Percentiles rank a stretch among this genome's conserved stretches.
phyloP scores from a whole-genome alignment of 2,329 filamentous ascomycete genomes.

The Pyricularia sp. region DNA sequence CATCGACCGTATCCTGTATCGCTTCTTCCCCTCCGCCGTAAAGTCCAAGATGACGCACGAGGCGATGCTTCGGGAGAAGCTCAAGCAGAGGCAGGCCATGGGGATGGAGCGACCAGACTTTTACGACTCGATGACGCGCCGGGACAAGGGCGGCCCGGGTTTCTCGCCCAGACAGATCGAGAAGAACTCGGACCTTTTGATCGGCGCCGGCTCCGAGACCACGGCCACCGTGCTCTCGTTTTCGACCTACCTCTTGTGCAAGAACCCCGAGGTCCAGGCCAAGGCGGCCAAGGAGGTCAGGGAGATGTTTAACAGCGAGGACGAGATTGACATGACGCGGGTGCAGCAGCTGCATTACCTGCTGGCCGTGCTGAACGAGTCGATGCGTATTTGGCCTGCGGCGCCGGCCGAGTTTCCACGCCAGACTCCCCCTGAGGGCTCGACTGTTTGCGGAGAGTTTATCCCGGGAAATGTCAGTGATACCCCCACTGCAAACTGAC shows the following conservation, averaged over 20 bases:
- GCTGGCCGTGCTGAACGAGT: constrained; percentile 25
- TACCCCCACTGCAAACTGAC: too few relatives aligned
- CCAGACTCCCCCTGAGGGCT: constrained; percentile 17
- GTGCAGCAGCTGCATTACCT: constrained; percentile 21
- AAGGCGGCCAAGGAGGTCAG: constrained; percentile 18
- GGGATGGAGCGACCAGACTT: constrained; percentile 7
- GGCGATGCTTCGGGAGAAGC: not conserved
- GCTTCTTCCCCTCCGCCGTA: not conserved
- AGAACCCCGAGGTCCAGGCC: constrained; percentile 13
- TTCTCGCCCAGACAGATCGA: not conserved
- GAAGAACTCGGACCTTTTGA: constrained; percentile 14
- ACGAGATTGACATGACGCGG: constrained; percentile 15
- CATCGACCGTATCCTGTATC: not conserved
- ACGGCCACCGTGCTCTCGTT: constrained; percentile 35
- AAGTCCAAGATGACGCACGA: not conserved
- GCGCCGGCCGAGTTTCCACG: constrained; percentile 12
- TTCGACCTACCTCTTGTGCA: constrained; percentile 22
- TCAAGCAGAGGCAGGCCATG: not conserved
- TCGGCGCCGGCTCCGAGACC: constrained; percentile 40
- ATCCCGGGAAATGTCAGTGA: constrained; percentile 17
- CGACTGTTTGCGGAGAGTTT: constrained; percentile 17
- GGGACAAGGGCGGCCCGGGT: not conserved
- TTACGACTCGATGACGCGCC: constrained; percentile 7
- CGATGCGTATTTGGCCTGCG: constrained; percentile 22
- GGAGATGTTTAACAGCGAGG: constrained; percentile 13